Percentiles rank a stretch among this genome's conserved stretches.
phyloP scores from a whole-genome alignment of 352 stramenopile genomes.

The Globisporangium cystogenes region DNA sequence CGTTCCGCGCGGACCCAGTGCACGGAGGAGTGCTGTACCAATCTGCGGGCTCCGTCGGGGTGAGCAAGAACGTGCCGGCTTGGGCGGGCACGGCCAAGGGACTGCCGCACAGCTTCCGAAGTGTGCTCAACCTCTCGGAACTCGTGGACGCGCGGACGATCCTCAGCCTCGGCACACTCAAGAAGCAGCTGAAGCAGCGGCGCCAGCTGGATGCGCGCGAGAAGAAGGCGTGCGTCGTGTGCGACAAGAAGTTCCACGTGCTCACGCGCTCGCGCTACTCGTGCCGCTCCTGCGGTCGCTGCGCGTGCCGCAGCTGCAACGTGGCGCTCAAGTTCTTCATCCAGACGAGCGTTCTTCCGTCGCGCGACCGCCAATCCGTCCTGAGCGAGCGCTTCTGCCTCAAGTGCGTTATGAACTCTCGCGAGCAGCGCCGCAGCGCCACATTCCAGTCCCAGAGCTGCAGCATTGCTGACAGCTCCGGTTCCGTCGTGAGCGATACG shows the following conservation, averaged over 20 bases:
- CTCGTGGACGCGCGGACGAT: slow-evolving; percentile 13
- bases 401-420: slow-evolving; percentile 17
- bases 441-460: not conserved
- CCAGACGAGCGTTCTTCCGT: slow-evolving; percentile 5
- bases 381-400: slow-evolving; percentile 14
- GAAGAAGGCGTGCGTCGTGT: slow-evolving; percentile 18
- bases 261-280: slow-evolving; percentile 13
- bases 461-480: not conserved
- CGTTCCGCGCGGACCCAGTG: slow-evolving; percentile 3
- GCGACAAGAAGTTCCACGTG: slow-evolving; percentile 22
- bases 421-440: slow-evolving; percentile 3
- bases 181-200: slow-evolving; percentile 1
- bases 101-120: slow-evolving; percentile 2
- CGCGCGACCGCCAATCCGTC: slow-evolving; percentile 3
- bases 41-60: slow-evolving; percentile 4
- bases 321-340: slow-evolving; percentile 16
- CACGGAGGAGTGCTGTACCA: slow-evolving; percentile 5
- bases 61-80: not conserved
- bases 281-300: slow-evolving; percentile 13
- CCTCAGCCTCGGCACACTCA: slow-evolving; percentile 7
- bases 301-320: slow-evolving; percentile 18
- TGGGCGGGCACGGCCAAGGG: slow-evolving; percentile 1
- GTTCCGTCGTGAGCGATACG: slow-evolving; percentile 2
- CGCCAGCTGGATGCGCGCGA: not conserved
- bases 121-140: slow-evolving; percentile 2